Conservation (phyloP, 2,329 filamentous ascomycete species). For the Aspergillus tamarii region DNA sequence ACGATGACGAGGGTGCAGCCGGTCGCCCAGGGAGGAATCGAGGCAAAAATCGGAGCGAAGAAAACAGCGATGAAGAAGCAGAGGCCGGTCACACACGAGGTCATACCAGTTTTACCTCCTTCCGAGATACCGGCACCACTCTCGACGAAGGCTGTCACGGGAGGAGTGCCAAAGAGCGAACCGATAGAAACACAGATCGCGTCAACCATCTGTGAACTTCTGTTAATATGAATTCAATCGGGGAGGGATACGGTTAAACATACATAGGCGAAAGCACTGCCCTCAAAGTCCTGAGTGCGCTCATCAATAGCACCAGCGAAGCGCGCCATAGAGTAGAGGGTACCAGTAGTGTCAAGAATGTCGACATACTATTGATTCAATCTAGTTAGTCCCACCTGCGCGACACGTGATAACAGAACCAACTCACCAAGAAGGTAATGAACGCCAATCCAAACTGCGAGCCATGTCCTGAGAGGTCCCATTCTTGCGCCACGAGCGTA, state of each 20-base stretch:
- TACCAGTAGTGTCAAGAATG: conserved; percentile 84
- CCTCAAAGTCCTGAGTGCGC: conserved; percentile 83
- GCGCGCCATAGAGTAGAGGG: conserved; percentile 85
- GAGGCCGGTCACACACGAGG: conserved; percentile 74
- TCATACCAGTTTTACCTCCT: conserved; percentile 83
- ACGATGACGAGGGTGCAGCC: conserved; percentile 86
- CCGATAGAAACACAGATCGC: conserved; percentile 80
- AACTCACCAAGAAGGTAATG: conserved; percentile 71
- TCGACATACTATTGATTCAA: conserved; percentile 67
- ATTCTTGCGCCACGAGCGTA: conserved; percentile 72
- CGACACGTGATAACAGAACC: not conserved
- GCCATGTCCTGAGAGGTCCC: conserved; percentile 69
- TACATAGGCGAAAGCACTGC: conserved; percentile 77
- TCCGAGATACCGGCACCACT: conserved; percentile 89
- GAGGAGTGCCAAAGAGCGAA: conserved; percentile 74
- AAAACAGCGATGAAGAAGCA: conserved; percentile 88
- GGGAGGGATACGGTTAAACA: conserved; percentile 45
- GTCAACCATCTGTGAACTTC: conserved; percentile 63
- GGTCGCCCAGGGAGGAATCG: conserved; percentile 86
- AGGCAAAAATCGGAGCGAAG: conserved; percentile 88
- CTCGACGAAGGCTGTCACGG: conserved; percentile 85
- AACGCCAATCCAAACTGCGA: conserved; percentile 81
- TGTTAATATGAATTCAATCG: not conserved
- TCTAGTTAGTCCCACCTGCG: not conserved
- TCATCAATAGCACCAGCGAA: conserved; percentile 81